These are phyloP conservation scores for Xylariaceae sp. DNA, from an alignment of 2,329 filamentous ascomycete species.

Conservation along the genomic window DNA sequence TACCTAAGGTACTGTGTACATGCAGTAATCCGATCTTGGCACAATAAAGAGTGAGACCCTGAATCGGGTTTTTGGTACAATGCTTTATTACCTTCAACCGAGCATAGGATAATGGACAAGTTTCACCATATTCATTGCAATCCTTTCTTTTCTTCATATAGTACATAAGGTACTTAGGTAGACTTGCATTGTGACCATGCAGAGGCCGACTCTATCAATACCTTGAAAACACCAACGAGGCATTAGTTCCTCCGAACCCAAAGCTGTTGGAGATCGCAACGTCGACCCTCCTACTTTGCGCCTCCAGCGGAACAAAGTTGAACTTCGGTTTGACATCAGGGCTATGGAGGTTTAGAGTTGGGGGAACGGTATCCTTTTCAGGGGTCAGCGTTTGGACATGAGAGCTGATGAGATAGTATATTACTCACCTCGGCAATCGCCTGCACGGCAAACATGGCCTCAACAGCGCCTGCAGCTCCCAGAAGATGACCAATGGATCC, in stretches of 20 bases:
- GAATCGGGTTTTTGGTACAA: too few relatives aligned
- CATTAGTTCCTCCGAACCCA: constrained; percentile 96
- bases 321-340: constrained; percentile 67
- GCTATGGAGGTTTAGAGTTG: constrained; percentile 76
- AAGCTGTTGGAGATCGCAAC: constrained; percentile 92
- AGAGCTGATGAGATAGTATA: neutral
- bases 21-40: too few relatives aligned
- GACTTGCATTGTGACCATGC: too few relatives aligned
- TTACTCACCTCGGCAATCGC: constrained; percentile 69
- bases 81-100: too few relatives aligned
- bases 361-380: constrained; percentile 68
- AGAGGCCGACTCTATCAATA: constrained; percentile 1
- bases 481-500: constrained; percentile 88
- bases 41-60: too few relatives aligned
- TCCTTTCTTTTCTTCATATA: too few relatives aligned
- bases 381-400: constrained; percentile 1
- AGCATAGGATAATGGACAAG: too few relatives aligned
- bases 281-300: constrained; percentile 66
- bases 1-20: too few relatives aligned
- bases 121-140: too few relatives aligned
- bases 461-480: constrained; percentile 85
- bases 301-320: constrained; percentile 73
- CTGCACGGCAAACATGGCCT: constrained; percentile 80
- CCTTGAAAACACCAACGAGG: constrained; percentile 70
- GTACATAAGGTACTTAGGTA: too few relatives aligned